Conservation (phyloP, 2,329 filamentous ascomycete genomes). For the Trichoderma lentiforme region DNA sequence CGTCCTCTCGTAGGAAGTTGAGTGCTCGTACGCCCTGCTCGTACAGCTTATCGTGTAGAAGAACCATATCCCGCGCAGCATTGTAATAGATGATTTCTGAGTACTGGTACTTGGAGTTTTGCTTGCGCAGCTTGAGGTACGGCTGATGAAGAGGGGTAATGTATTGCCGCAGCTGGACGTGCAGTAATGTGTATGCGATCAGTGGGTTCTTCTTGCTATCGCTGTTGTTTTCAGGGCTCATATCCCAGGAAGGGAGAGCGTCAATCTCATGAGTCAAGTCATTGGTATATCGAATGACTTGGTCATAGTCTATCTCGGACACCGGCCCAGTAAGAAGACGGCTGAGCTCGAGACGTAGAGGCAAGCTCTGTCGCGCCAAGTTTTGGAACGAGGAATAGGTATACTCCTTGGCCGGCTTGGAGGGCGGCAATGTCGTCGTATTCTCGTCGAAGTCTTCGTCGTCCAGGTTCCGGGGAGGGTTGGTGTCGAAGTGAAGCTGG, state of each 20-base stretch:
- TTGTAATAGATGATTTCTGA: conserved; percentile 64
- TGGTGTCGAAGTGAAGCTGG: conserved; percentile 54
- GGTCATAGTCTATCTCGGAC: conserved; percentile 57
- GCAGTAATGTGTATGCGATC: conserved; percentile 57
- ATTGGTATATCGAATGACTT: conserved; percentile 59
- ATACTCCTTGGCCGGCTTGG: conserved; percentile 51
- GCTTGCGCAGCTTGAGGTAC: conserved; percentile 57
- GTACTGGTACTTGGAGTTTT: conserved; percentile 60
- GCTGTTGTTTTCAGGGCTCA: conserved; percentile 34
- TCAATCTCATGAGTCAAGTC: conserved; percentile 60
- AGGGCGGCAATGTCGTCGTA: conserved; percentile 48
- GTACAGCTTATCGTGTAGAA: conserved; percentile 59
- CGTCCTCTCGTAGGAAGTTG: conserved; percentile 59
- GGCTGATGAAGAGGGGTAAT: conserved; percentile 61
- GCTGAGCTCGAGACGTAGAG: conserved; percentile 55
- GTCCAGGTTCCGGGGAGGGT: conserved; percentile 55
- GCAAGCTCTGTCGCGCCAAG: conserved; percentile 53
- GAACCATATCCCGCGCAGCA: conserved; percentile 57
- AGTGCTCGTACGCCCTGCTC: conserved; percentile 57
- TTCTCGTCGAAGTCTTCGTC: conserved; percentile 57
- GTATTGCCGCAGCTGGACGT: conserved; percentile 60
- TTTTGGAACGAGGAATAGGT: conserved; percentile 59
- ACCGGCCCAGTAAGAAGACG: conserved; percentile 53
- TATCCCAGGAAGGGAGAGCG: conserved; percentile 54
- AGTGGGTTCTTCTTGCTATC: conserved; percentile 51